Evolutionary conservation across 1,284 basidiomycete species (phyloP), one percentile per base, ranked within the genome.

Genomic region (Trichosporon sp.): DNA sequence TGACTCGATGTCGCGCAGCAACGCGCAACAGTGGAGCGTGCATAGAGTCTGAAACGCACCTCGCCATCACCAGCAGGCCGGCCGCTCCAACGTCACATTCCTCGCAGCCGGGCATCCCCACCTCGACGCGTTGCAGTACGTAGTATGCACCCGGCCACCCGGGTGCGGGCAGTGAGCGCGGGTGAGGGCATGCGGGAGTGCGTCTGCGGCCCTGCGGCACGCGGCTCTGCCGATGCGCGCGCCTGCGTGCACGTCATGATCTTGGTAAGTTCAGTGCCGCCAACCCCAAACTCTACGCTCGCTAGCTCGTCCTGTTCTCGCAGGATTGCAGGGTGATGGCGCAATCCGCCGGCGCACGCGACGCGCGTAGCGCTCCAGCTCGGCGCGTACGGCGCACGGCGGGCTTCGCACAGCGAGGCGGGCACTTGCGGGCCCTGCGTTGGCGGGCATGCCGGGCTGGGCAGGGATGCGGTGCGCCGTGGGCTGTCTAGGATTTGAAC

Each of bases 11-110:
- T 60, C 56, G 27, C 56, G 56, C 56, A 29, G 27, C 56, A 31
- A 11, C 13, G 31, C 27, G 21, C n/a, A n/a, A n/a, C n/a, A n/a
- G 27, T 60, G 56, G 56, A 60, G 56, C 56, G 18, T 21, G 34
- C 47, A n/a, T 60, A 60, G 56, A 60, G 56, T 32, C 56, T 60
- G 29, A 60, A 60, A 60, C 56, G 56, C 56, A 18, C 27, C 56
- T 60, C 56, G 56, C 56, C 56, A 60, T 60, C 56, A 21, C 2
- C 15, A n/a, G n/a, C n/a, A n/a, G n/a, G n/a, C n/a, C 21, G 56
- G n/a, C 5, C 23, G 47, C 56, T 60, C 27, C 27, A 31, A 13
- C 7, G 9, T n/a, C 5, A n/a, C 56, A 21, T 31, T 31, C 13
- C 15, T 60, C 29, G 56, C 56, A 60, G 56, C 18, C 56, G 18